Evolutionary conservation across 2,329 filamentous ascomycete species (phyloP).

Genomic region (Fusarium musae): DNA sequence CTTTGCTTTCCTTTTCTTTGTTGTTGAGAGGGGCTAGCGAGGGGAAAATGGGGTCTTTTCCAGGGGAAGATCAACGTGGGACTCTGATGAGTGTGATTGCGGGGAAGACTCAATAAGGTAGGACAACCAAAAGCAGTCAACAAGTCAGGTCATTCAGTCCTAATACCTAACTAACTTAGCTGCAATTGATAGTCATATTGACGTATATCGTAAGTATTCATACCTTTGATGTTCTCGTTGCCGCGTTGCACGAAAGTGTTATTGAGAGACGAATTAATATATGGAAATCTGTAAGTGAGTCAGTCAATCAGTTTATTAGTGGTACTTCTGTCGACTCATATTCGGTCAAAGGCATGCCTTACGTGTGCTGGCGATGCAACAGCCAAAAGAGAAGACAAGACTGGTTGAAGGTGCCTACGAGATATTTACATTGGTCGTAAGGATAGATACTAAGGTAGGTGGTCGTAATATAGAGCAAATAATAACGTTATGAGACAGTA

Average conservation of each 20-base stretch:
- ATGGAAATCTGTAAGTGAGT: not conserved
- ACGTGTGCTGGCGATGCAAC: not conserved
- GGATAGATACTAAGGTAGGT: not conserved
- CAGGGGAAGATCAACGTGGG: slow-evolving; percentile 11
- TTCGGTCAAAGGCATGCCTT: not conserved
- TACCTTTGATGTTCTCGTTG: slow-evolving; percentile 5
- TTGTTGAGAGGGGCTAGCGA: slow-evolving; percentile 2
- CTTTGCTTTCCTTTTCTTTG: slow-evolving; percentile 12
- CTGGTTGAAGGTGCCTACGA: not conserved
- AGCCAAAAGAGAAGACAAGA: not conserved
- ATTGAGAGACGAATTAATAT: not conserved
- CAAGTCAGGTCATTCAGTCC: slow-evolving; percentile 9
- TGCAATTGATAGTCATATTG: slow-evolving; percentile 18
- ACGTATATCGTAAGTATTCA: slow-evolving; percentile 1
- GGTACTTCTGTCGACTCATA: not conserved
- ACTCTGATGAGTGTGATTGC: not conserved
- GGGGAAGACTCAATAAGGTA: slow-evolving; percentile 2
- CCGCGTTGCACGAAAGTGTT: not conserved
- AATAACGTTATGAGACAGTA: not conserved
- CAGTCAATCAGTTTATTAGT: not conserved
- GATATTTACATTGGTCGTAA: too few species aligned
- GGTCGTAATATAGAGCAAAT: not conserved
- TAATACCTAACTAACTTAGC: not conserved
- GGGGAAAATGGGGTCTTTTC: not conserved
- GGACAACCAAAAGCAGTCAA: slow-evolving; percentile 17